Evolutionary conservation across 2,329 filamentous ascomycete species (phyloP), one percentile per base, ranked within the genome.

Genomic region (Penicillium polonicum): DNA sequence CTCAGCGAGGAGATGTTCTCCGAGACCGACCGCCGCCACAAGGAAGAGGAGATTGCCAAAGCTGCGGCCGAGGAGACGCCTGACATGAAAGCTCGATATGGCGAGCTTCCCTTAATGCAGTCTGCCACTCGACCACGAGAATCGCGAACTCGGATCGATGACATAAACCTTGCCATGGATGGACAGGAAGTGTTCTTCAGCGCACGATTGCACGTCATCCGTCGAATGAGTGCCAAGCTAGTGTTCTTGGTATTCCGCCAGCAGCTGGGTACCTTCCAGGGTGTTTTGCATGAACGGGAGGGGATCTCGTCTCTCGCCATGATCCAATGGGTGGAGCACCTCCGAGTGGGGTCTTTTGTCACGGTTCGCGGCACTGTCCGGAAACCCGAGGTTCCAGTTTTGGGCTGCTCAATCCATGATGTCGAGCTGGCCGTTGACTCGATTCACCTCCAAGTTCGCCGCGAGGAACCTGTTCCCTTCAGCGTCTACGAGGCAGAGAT

Each of bases 201-300:
- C 41, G 88, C 88, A 36, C 83, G 90, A 35, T 79, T 94, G 21
- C 89, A 93, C 73, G 90, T 92, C 56, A 82, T 94, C 58, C 86
- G 92, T 46, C 88, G 88, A 66, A 83, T 96, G 78, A 93, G 91
- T 70, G 83, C 90, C 66, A 88, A 89, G 65, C 81, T 96, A 35
- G 90, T 91, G 67, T 96, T 96, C 74, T 79, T 96, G 43, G 84
- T 96, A 58, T 88, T 96, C 70, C 88, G 92, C 55, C 91, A 96
- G 75, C 89, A 92, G 76, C 86, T 89, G 13, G 82, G 84, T 63
- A 94, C 91, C 25, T 85, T 96, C 51, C 92, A 97, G 74, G 92
- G 91, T 60, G 90, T 96, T 3, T 79, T 97, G 41, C 79, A 85
- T 23, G 78, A 80, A 59, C 79, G 83, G 63, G 79, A 86, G 63